Base-by-base conservation (phyloP, 2,329 filamentous ascomycete genomes). In the Aspergillus melleus region DNA sequence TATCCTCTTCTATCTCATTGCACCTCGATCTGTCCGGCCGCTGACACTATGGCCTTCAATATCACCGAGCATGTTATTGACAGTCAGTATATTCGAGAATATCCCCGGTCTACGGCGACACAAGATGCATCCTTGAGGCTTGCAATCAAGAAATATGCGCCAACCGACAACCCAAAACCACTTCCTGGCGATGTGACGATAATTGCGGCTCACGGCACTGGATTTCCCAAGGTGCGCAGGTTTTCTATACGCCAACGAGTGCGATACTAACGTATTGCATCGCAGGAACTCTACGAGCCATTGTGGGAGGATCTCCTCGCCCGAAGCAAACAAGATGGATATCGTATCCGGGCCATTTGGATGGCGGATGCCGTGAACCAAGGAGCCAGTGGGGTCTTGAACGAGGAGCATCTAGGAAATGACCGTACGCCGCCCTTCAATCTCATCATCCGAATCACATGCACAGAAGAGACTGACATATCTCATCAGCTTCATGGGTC, bases 301-400 rank as follows among this genome's bases (percentile, higher is more conserved):
- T 78, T 96, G 0, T 96, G 91, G 89, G 89, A 91, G 60, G 90
- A 95, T 52, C 79, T 96, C 2, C 80, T 88, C 64, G 74, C 79
- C 26, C 76, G 80, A 36, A 77, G 85, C 6, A 80, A 82, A 62
- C 72, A 75, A 22, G 75, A 80, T 36, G 84, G 84, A 39, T 83
- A 93, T 65, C 81, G 82, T 4, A 89, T 96, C 67, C 85, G 90
- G 57, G 80, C 83, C 59, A 91, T 96, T 67, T 95, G 90, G 89
- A 92, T 95, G 60, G 87, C 90, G 60, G 92, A 96, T 76, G 84
- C 88, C 10, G 86, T 89, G 20, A 87, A 90, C 71, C 90, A 96
- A 78, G 91, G 91, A 16, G 81, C 84, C 65, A 93, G 89, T 68
- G 86, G 89, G 32, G 77, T 89, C 2, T 71, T 93, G 22, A 96